A percentile compares a stretch with the other conserved stretches of the same genome.
These are phyloP conservation scores for Pichia occidentalis DNA, from an alignment of 805 yeast genomes.

Conservation along the genomic window DNA sequence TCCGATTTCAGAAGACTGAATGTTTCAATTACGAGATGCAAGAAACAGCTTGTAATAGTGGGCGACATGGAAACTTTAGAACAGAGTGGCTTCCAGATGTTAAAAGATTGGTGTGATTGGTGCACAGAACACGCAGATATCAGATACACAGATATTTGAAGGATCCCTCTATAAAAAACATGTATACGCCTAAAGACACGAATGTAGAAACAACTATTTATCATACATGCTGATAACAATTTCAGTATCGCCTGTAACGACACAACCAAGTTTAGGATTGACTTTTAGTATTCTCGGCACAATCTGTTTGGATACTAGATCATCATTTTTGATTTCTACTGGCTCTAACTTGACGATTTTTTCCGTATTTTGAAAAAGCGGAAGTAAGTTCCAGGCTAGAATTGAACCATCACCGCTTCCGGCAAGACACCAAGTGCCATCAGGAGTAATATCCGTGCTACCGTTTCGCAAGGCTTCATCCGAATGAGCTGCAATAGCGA, in stretches of 20 bases:
- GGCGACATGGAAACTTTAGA: constrained; percentile 77
- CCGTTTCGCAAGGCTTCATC: constrained; percentile 44
- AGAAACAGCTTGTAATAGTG: constrained; percentile 73
- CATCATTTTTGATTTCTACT: constrained; percentile 2
- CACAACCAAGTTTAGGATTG: constrained; percentile 52
- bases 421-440: constrained; percentile 54
- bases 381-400: constrained; percentile 49
- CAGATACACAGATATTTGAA: constrained; percentile 54
- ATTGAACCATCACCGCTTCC: constrained; percentile 53
- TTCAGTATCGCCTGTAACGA: constrained; percentile 61
- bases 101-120: constrained; percentile 63
- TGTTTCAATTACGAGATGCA: constrained; percentile 90
- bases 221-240: constrained; percentile 35
- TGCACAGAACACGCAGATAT: constrained; percentile 62
- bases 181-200: too few species aligned
- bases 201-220: too few species aligned
- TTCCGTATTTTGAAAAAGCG: too few species aligned
- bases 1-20: constrained; percentile 74
- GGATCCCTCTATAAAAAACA: too few species aligned
- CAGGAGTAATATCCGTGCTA: constrained; percentile 56
- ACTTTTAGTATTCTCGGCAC: constrained; percentile 47
- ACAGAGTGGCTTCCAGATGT: constrained; percentile 38
- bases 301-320: constrained; percentile 11
- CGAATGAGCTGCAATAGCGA: constrained; percentile 19
- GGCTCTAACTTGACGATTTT: too few species aligned